Percentiles rank a stretch among this genome's conserved stretches.
phyloP scores from a whole-genome alignment of 768 basidiomycete genomes.

The Pleurotus tuoliensis region DNA sequence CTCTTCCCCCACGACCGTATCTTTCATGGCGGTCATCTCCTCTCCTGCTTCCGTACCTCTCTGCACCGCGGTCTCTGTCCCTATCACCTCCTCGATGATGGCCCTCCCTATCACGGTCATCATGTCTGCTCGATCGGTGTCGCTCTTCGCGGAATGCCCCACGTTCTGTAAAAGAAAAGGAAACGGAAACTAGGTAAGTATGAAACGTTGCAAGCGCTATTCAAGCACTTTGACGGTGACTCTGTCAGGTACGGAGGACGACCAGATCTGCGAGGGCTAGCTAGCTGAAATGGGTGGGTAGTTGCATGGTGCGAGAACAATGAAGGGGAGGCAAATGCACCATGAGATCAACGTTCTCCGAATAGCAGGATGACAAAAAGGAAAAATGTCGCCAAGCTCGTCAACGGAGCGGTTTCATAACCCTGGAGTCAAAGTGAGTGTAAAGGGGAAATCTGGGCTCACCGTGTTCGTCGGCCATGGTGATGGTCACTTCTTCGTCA shows the following conservation, averaged over 20 bases:
- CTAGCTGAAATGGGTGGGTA: conserved; percentile 56
- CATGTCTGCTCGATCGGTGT: conserved; percentile 64
- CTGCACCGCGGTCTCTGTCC: conserved; percentile 19
- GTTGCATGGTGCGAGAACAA: conserved; percentile 50
- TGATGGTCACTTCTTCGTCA: conserved; percentile 5
- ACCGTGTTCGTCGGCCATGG: conserved; percentile 56
- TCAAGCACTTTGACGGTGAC: conserved; percentile 35
- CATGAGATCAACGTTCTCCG: conserved; percentile 57
- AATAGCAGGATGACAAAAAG: conserved; percentile 30
- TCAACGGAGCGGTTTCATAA: conserved; percentile 7
- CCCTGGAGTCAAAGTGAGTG: conserved; percentile 16
- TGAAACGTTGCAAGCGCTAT: conserved; percentile 14
- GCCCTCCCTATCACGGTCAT: conserved; percentile 48
- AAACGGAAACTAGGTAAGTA: conserved; percentile 46
- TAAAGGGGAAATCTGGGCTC: conserved; percentile 30
- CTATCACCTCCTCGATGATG: conserved; percentile 41
- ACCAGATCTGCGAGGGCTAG: conserved; percentile 38
- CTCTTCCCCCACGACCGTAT: conserved; percentile 34
- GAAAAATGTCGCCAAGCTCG: conserved; percentile 14
- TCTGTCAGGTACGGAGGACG: conserved; percentile 17
- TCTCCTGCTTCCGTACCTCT: conserved; percentile 32
- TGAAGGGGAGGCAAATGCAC: conserved; percentile 40
- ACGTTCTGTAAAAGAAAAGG: conserved; percentile 46
- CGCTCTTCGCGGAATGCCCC: conserved; percentile 61
- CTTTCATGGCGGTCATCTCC: conserved; percentile 25